Evolutionary conservation across 2,329 filamentous ascomycete genomes (phyloP), one percentile per base, ranked within the genome.

Genomic region (Raffaelea arxii): DNA sequence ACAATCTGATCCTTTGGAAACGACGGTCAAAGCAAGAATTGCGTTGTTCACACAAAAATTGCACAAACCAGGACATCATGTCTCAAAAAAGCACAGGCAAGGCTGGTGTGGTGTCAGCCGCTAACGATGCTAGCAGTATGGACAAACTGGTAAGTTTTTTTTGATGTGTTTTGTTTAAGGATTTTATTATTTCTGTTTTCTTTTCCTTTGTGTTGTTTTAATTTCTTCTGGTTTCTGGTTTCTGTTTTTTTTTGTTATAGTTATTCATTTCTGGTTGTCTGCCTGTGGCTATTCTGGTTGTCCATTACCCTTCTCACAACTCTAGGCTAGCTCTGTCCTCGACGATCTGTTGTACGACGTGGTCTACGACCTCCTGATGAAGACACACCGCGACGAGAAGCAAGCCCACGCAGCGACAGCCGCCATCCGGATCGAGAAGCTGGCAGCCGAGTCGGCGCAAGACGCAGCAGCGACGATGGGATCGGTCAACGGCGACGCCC

Each of bases 311-410:
- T 36, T 9, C 14, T n/a, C 19, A 9, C 27, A 9, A n/a, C 32
- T 25, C 27, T 44, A 44, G 79, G 70, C 79, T 53, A 74, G 80
- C 59, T 67, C 75, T 21, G 76, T 91, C 50, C 73, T 91, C 58
- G 82, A 89, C 58, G 84, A 90, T 59, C 66, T 83, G 47, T 69
- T 91, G 51, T 80, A 84, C 68, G 89, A 86, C 62, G 76, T 90
- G 58, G 74, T 90, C 54, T 82, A 85, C 62, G 83, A 86, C 60
- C 72, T 87, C 44, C 71, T 87, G 53, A 72, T 88, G 57, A 78
- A 85, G 61, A 80, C 79, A 36, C 86, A 91, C 62, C 83, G 82
- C 54, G 77, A 85, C 55, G 86, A 91, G 66, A 90, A 90, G 69
- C 77, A 80, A 53, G 78, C 86, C 45, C 79, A 82, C 61, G 79